Base-by-base conservation (phyloP, 345 rosid species). In the Eucalyptus erythrocorys region DNA sequence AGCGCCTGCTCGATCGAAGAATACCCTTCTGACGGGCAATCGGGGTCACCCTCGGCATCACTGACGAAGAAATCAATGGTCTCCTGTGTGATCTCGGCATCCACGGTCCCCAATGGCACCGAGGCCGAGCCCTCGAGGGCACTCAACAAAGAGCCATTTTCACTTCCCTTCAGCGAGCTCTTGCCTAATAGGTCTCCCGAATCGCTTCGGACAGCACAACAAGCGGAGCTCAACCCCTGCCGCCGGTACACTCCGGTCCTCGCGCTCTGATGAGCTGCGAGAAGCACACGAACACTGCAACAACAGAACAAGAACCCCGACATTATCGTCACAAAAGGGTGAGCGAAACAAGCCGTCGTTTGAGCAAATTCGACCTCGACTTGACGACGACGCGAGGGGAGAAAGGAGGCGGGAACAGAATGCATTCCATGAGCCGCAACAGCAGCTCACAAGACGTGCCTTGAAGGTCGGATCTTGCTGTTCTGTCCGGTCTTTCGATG, bases 1-100 rank as follows among this genome's bases (percentile, higher is more conserved):
- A 97, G 91, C 3, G 98, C 96, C 76, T 92, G 92, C 88, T 94
- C 96, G 51, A 97, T 89, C 2, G 99, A 93, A 88, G 94, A 92
- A 90, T 93, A 96, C 51, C 97, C 98, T 76, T 92, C 92, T 17
- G 98, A 92, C 22, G 99, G 98, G 93, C 98, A 93, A 80, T 97
- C 98, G 22, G 98, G 98, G 92, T 97, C 98, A 71, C 98, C 99
- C 88, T 95, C 97, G 30, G 98, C 96, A 57, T 97, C 99, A 68
- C 99, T 96, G 85, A 96, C 97, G 61, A 97, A 97, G 92, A 96
- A 96, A 92, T 95, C 98, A 82, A 86, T 91, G 61, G 96, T 96
- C 87, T 95, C 98, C 11, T 91, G 93, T 2, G 97, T 95, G 61
- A 94, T 92, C 89, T 96, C 94, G 57, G 96, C 95, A 53, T 90